Evolutionary conservation across 2,329 filamentous ascomycete genomes (phyloP).

Genomic region (Ophiocordyceps sinensis): DNA sequence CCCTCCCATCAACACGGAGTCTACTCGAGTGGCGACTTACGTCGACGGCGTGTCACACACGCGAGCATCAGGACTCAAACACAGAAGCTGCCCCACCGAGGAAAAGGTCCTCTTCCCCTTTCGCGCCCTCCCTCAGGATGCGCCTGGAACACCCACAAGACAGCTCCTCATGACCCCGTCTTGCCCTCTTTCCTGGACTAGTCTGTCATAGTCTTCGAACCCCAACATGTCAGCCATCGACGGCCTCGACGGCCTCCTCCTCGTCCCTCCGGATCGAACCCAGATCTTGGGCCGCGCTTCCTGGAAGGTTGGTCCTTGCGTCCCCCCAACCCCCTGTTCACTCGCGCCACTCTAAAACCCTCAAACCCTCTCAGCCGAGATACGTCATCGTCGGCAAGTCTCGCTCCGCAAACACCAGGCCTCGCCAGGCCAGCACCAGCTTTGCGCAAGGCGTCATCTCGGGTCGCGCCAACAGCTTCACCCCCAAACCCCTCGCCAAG

Average conservation of each 20-base stretch:
- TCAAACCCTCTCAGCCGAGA: constrained; percentile 28
- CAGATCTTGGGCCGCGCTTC: constrained; percentile 34
- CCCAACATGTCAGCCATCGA: constrained; percentile 15
- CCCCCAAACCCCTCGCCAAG: constrained; percentile 20
- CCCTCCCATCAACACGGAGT: too few species aligned
- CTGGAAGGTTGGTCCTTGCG: constrained; percentile 32
- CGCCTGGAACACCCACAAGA: background rate
- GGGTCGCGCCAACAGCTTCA: constrained; percentile 22
- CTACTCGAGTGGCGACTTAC: too few species aligned
- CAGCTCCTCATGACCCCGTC: background rate
- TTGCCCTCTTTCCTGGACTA: background rate
- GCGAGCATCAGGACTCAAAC: background rate
- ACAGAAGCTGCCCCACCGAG: too few species aligned
- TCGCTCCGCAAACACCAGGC: constrained; percentile 15
- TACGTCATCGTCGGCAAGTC: constrained; percentile 40
- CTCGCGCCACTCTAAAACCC: background rate
- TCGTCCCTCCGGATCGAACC: constrained; percentile 35
- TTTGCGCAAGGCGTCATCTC: constrained; percentile 25
- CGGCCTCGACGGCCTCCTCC: constrained; percentile 28
- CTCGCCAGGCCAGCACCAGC: constrained; percentile 20
- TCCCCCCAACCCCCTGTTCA: background rate
- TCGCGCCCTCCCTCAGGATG: background rate
- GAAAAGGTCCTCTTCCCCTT: background rate
- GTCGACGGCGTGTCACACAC: background rate
- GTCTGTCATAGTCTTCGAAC: background rate